Conservation (phyloP, 768 basidiomycete genomes). For the Termitomyces sp. region DNA sequence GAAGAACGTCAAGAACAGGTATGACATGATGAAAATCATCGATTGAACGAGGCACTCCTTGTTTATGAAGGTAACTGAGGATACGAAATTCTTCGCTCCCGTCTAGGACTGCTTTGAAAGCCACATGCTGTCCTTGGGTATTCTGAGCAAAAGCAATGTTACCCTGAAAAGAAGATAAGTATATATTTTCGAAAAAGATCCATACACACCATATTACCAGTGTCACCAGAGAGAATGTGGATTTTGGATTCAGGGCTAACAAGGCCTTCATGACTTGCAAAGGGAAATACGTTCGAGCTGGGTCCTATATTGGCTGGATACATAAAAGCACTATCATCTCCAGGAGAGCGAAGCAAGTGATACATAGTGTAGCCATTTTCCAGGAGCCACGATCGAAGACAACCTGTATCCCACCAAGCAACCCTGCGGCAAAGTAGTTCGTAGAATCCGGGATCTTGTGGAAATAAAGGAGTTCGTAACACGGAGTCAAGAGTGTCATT, state of each 20-base stretch:
- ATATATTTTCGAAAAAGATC: not conserved
- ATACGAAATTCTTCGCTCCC: not conserved
- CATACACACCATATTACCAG: not conserved
- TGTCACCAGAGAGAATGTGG: not conserved
- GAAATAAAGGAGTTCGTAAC: not conserved
- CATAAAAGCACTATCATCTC: not conserved
- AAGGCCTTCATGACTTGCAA: not conserved
- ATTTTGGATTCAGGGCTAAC: not conserved
- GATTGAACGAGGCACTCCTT: not conserved
- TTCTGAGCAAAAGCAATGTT: not conserved
- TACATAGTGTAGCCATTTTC: not conserved
- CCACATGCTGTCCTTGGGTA: not conserved
- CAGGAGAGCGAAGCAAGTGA: not conserved
- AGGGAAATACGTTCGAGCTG: not conserved
- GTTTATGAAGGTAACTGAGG: not conserved
- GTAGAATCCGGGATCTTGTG: not conserved
- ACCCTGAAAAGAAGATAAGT: not conserved
- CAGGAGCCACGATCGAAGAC: not conserved
- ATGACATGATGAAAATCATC: not conserved
- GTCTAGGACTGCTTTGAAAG: not conserved
- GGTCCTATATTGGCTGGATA: not conserved
- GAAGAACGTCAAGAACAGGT: slow-evolving; percentile 14
- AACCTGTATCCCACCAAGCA: not conserved
- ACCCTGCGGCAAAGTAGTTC: not conserved
- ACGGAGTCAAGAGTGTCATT: not conserved